Conservation (phyloP, 2,329 filamentous ascomycete species). For the Pleoardoris graminearum region DNA sequence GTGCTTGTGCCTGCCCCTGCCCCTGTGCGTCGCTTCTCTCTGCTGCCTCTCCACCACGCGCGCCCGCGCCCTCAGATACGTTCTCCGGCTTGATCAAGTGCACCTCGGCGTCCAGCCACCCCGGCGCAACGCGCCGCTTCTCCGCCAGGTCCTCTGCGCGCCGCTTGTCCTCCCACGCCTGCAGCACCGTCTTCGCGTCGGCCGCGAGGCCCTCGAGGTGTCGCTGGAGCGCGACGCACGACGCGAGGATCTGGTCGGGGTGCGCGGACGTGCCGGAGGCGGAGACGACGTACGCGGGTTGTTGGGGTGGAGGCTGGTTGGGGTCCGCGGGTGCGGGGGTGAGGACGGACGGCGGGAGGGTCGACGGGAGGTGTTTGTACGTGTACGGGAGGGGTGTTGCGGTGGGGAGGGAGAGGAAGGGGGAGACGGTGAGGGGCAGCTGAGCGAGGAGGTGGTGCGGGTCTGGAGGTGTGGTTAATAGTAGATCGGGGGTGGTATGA, state of each 20-base stretch:
- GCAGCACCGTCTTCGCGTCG: slow-evolving; percentile 69
- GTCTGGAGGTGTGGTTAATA: not conserved
- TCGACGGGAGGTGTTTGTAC: slow-evolving; percentile 86
- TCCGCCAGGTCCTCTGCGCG: slow-evolving; percentile 70
- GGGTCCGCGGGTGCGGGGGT: slow-evolving; percentile 55
- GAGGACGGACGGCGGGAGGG: slow-evolving; percentile 74
- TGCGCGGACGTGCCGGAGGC: slow-evolving; percentile 75
- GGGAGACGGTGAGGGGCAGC: slow-evolving; percentile 89
- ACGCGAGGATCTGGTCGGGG: slow-evolving; percentile 80
- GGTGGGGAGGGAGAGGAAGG: slow-evolving; percentile 87
- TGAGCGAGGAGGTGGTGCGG: slow-evolving; percentile 87
- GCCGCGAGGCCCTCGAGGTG: slow-evolving; percentile 72
- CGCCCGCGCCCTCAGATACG: slow-evolving; percentile 44
- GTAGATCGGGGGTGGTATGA: not conserved
- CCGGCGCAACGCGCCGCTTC: slow-evolving; percentile 77
- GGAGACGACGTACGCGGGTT: slow-evolving; percentile 70
- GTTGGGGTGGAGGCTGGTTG: slow-evolving; percentile 4
- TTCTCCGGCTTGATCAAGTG: slow-evolving; percentile 69
- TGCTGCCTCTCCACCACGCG: not conserved
- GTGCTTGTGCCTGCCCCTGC: slow-evolving; percentile 20
- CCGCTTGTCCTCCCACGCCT: slow-evolving; percentile 70
- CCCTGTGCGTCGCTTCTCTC: slow-evolving; percentile 41
- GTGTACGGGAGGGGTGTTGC: slow-evolving; percentile 93
- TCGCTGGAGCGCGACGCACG: slow-evolving; percentile 75
- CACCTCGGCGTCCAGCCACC: slow-evolving; percentile 73